Base-by-base conservation (phyloP, 352 stramenopile genomes). In the Globisporangium middletonii region DNA sequence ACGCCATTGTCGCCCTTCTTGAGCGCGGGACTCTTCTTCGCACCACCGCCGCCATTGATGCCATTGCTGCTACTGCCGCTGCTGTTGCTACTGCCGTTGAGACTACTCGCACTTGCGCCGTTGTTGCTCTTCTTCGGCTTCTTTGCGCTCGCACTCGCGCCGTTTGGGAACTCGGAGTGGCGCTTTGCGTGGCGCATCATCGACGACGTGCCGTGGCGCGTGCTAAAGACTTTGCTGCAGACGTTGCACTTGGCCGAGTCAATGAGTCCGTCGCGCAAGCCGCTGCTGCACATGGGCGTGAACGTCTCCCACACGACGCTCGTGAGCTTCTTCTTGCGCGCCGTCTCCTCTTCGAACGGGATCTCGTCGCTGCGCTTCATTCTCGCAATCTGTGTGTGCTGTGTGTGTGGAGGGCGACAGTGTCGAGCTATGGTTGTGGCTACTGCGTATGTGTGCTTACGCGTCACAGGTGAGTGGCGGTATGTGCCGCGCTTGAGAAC, bases 121-220 rank as follows among this genome's bases (percentile, higher is more conserved):
- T 35, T 35, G 26, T 30, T 33, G 23, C 43, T 60, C 59, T 87
- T 88, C 54, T 83, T 86, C 23, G 51, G 58, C 27, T 86, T 88
- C 60, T 86, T 88, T 15, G 58, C 57, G 19, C 59, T 57, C 8
- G 71, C 55, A 12, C 7, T 9, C 2, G 68, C 63, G 15, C 75
- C 77, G 57, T 84, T 88, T 19, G 81, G 73, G 41, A 80, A 79
- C 53, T 91, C 81, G 49, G 57, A 87, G 57, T 91, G 81, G 41
- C 81, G 72, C 71, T 88, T 91, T 35, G 81, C 81, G 54, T 91
- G 81, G 28, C 81, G 81, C 81, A 91, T 91, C 81, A 91, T 91
- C 12, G 73, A 86, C 49, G 81, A 91, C 52, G 81, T 91, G 53
- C 81, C 81, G 55, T 91, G 81, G n/a, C 81, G 68, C 55, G 81